Base-by-base conservation (phyloP, 1,284 basidiomycete species). In the Grifola frondosa region DNA sequence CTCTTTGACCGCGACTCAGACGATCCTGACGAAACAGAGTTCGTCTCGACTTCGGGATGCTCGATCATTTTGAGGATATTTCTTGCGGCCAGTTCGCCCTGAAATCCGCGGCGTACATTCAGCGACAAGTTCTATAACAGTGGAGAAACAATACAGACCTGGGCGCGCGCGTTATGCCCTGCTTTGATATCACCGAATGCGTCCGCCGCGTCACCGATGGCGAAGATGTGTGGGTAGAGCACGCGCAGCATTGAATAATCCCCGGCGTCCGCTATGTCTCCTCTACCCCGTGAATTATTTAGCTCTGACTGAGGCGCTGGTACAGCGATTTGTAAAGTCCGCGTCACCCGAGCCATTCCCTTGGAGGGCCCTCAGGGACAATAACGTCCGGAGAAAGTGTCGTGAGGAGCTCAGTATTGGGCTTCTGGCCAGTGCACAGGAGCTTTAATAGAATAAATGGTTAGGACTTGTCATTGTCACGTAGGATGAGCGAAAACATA, bases 391-490 rank as follows among this genome's bases (percentile, higher is more conserved):
- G 69, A 37, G 79, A 69, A 55, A 85, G 68, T 0, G 59, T 54
- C 16, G 58, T 64, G 21, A 91, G 63, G 30, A 89, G 57, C 1
- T 61, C 67, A 0, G 83, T 81, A 57, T 89, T 87, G 15, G 85
- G 84, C 22, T 64, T 70, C 62, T 88, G 86, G 7, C 87, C 87
- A 0, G 85, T 89, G 58, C 87, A 89, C 0, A 84, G 67, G 11
- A 89, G 71, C 81, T 86, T 36, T 41, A 10, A n/a, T 31, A 28
- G 29, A 42, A 8, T 29, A 25, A 36, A 30, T n/a, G 25, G 39
- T 31, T 9, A 38, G 37, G 15, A 29, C 15, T 15, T 11, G n/a
- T 13, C 15, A 35, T 29, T n/a, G 19, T 24, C 5, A 10, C 24
- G 10, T 21, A 24, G 20, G 34, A 20, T 11, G 35, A 44, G 34